A percentile compares a stretch with the other conserved stretches of the same genome.
Evolutionary conservation across 805 yeast species (phyloP).

Genomic region (Pichia paraexigua): DNA sequence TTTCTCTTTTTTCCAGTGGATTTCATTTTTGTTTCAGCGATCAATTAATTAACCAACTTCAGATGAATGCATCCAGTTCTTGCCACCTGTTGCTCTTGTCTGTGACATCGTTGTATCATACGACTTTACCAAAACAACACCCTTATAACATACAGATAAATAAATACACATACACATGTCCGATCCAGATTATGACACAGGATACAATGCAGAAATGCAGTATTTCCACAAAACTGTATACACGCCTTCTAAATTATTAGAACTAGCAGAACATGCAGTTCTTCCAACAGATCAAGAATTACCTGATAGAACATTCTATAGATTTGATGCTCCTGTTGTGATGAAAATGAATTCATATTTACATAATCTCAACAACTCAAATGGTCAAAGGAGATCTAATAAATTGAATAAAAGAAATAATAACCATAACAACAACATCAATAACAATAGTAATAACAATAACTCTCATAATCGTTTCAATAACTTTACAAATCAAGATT

Average conservation of each 20-base stretch:
- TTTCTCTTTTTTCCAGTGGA: too few species aligned
- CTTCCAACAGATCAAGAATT: slow-evolving; percentile 14
- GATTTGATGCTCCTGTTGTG: slow-evolving; percentile 15
- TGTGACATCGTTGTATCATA: too few species aligned
- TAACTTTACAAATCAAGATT: background rate
- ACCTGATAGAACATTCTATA: slow-evolving; percentile 20
- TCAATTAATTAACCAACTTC: background rate
- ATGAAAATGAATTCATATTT: slow-evolving; percentile 2
- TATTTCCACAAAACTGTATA: slow-evolving; percentile 6
- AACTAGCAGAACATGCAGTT: slow-evolving; percentile 10
- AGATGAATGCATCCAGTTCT: background rate
- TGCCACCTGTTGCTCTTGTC: background rate
- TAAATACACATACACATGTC: background rate
- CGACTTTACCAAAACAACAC: background rate
- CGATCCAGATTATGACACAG: background rate
- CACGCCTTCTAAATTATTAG: slow-evolving; percentile 14
- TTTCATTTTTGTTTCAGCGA: background rate
- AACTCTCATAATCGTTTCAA: background rate
- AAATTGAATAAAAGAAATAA: background rate
- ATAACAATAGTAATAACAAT: background rate
- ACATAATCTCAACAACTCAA: background rate
- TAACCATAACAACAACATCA: background rate
- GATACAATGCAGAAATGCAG: background rate
- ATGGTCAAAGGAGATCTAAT: background rate
- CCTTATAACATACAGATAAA: background rate